Conservation (phyloP, 2,329 filamentous ascomycete genomes). For the Magnaporthiopsis incrustans region DNA sequence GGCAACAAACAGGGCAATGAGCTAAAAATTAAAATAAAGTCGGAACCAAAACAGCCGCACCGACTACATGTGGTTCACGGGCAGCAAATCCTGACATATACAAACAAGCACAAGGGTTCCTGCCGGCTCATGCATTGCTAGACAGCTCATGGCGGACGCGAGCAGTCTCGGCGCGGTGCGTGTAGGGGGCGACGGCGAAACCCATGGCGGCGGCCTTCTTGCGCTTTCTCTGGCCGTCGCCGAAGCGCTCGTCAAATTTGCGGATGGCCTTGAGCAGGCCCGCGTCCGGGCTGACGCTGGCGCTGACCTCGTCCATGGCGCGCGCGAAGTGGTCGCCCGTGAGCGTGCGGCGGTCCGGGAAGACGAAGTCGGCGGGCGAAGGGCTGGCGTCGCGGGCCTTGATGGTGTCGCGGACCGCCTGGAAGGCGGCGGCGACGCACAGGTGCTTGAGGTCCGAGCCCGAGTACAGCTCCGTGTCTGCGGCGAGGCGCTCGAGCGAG, state of each 20-base stretch:
- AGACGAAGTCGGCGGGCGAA: slow-evolving; percentile 42
- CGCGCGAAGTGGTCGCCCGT: slow-evolving; percentile 68
- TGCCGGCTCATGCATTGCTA: neutral
- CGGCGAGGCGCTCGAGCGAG: slow-evolving; percentile 53
- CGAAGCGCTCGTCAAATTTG: slow-evolving; percentile 94
- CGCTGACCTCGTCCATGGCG: slow-evolving; percentile 80
- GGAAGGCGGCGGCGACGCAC: slow-evolving; percentile 70
- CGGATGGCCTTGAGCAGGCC: slow-evolving; percentile 73
- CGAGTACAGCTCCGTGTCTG: slow-evolving; percentile 67
- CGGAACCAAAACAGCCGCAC: neutral
- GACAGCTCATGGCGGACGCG: slow-evolving; percentile 26
- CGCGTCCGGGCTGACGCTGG: slow-evolving; percentile 94
- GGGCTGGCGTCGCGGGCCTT: slow-evolving; percentile 21
- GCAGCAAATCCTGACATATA: too few species aligned
- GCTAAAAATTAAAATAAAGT: neutral
- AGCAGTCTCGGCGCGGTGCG: slow-evolving; percentile 34
- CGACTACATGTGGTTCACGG: too few species aligned
- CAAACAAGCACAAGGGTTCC: neutral
- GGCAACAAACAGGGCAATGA: neutral
- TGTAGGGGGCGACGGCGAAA: slow-evolving; percentile 41
- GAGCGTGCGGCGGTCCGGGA: slow-evolving; percentile 62
- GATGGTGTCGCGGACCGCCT: slow-evolving; percentile 69
- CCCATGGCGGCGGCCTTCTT: slow-evolving; percentile 53
- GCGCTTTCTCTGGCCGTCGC: slow-evolving; percentile 64
- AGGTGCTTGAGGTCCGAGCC: slow-evolving; percentile 80